Conservation (phyloP, 169 alveolate species). For the Plasmodium gaboni region DNA sequence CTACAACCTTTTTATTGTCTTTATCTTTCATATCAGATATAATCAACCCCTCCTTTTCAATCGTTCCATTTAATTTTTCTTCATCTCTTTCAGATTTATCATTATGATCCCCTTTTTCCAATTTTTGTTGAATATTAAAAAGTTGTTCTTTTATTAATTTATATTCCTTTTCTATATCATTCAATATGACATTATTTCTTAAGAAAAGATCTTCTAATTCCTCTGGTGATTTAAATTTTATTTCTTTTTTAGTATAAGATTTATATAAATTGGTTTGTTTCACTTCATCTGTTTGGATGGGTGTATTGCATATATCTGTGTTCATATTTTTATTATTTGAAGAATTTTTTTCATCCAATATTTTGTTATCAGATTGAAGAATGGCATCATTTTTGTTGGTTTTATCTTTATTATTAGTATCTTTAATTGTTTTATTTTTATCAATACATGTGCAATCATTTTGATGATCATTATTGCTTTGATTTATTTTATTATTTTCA, state of each 20-base stretch:
- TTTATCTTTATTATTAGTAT: neutral
- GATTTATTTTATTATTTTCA: too few relatives aligned
- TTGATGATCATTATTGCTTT: too few relatives aligned
- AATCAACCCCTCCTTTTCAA: too few relatives aligned
- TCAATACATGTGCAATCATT: too few relatives aligned
- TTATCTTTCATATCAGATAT: neutral
- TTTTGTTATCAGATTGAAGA: neutral
- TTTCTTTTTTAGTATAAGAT: constrained; percentile 83
- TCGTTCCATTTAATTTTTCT: neutral
- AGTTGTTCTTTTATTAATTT: constrained; percentile 20
- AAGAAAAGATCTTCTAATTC: constrained; percentile 88
- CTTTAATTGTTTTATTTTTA: neutral
- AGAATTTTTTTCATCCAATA: neutral
- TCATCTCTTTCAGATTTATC: neutral
- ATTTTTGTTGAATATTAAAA: neutral
- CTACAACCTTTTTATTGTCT: neutral
- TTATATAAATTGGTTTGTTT: constrained; percentile 24
- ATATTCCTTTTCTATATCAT: constrained; percentile 77
- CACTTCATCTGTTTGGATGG: constrained; percentile 21
- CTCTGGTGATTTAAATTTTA: constrained; percentile 94
- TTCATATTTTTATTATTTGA: neutral
- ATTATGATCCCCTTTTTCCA: neutral
- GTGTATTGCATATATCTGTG: neutral
- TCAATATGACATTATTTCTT: constrained; percentile 79
- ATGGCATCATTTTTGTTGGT: neutral